Conservation (phyloP, 768 basidiomycete species). For the Lyophyllum atratum region DNA sequence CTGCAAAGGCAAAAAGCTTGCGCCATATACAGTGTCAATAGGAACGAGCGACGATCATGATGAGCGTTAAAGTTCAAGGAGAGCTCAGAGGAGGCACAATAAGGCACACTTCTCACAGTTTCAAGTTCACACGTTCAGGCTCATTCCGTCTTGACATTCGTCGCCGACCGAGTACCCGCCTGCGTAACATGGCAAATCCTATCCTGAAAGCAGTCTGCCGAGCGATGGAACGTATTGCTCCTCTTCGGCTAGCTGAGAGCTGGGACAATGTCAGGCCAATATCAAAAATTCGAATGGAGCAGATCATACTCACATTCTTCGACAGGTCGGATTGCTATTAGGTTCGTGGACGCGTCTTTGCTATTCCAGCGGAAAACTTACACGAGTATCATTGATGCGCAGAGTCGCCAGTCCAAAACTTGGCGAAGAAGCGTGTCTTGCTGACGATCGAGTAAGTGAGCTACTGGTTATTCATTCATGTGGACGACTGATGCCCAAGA, state of each 20-base stretch:
- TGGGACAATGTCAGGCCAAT: slow-evolving; percentile 87
- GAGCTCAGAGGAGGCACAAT: background rate
- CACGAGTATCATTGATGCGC: slow-evolving; percentile 3
- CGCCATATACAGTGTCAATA: background rate
- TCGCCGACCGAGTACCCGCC: background rate
- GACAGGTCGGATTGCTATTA: slow-evolving; percentile 72
- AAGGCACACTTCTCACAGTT: background rate
- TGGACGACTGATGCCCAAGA: background rate
- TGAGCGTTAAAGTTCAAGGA: background rate
- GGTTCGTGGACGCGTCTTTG: slow-evolving; percentile 41
- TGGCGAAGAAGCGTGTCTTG: slow-evolving; percentile 50
- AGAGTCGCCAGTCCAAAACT: slow-evolving; percentile 58
- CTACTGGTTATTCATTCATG: background rate
- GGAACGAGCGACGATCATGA: background rate
- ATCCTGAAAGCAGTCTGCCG: slow-evolving; percentile 55
- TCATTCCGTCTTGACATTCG: background rate
- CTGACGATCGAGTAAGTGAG: slow-evolving; percentile 69
- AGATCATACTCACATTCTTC: slow-evolving; percentile 10
- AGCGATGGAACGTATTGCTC: slow-evolving; percentile 85
- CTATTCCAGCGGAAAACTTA: background rate
- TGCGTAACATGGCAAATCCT: slow-evolving; percentile 29
- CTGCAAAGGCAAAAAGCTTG: background rate
- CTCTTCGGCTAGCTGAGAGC: slow-evolving; percentile 79
- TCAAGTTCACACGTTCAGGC: background rate
- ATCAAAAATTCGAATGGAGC: slow-evolving; percentile 2